Percentiles rank a stretch among this genome's conserved stretches.
These are phyloP conservation scores for Ehretia macrophylla DNA, from an alignment of 257 asterid genomes.

Conservation along the genomic window DNA sequence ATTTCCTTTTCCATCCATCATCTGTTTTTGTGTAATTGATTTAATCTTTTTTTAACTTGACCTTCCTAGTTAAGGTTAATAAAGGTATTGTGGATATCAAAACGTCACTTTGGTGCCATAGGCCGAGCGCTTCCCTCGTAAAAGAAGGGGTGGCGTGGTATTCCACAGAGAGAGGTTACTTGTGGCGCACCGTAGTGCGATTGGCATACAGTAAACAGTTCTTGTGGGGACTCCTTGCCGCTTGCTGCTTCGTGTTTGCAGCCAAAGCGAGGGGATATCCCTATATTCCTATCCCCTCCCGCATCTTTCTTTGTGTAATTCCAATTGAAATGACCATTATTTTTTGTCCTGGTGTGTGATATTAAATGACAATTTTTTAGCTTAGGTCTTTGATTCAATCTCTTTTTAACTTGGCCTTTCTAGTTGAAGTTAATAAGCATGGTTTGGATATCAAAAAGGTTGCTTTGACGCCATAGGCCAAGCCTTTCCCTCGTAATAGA, in stretches of 20 bases:
- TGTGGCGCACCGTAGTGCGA: conserved; percentile 35
- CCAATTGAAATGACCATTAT: neutral
- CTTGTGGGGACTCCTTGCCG: conserved; percentile 41
- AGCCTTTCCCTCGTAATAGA: conserved; percentile 32
- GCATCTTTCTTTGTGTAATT: neutral
- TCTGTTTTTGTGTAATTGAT: too few relatives aligned
- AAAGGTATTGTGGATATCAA: neutral
- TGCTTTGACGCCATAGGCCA: conserved; percentile 25
- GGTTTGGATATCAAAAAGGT: too few relatives aligned
- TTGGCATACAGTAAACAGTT: conserved; percentile 22
- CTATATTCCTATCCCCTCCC: too few relatives aligned
- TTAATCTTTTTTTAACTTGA: neutral
- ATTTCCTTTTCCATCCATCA: conserved; percentile 10
- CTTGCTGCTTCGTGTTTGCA: conserved; percentile 51
- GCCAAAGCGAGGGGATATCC: conserved; percentile 33
- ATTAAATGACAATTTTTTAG: neutral
- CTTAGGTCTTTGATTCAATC: too few relatives aligned
- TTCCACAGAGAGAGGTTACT: conserved; percentile 34
- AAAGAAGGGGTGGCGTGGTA: conserved; percentile 38
- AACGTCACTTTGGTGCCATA: conserved; percentile 13
- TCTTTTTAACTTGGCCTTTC: neutral
- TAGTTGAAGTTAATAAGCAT: neutral
- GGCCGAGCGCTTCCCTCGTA: conserved; percentile 40
- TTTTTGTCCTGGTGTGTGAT: neutral
- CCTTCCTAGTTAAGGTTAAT: neutral